Conservation (phyloP, 257 asterid genomes). For the Scutellaria minor region DNA sequence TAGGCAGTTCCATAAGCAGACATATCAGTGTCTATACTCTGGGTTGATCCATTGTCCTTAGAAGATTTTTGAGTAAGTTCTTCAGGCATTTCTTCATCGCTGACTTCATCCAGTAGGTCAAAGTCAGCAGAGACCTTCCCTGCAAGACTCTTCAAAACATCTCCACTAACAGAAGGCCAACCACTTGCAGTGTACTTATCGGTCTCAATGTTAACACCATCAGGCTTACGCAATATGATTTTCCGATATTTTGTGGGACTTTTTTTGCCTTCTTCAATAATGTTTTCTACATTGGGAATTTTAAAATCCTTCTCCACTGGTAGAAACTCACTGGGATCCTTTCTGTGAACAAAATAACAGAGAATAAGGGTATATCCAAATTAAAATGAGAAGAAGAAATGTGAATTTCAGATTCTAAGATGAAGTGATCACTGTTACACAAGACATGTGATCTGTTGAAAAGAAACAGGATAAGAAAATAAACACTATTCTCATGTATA, state of each 20-base stretch:
- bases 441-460: slow-evolving; percentile 2
- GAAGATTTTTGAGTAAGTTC: slow-evolving; percentile 33
- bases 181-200: slow-evolving; percentile 91
- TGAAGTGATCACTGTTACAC: slow-evolving; percentile 16
- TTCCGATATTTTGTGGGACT: slow-evolving; percentile 72
- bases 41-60: slow-evolving; percentile 32
- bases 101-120: slow-evolving; percentile 61
- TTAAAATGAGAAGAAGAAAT: neutral
- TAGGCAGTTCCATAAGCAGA: slow-evolving; percentile 83
- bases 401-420: neutral
- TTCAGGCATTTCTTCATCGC: slow-evolving; percentile 49
- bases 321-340: slow-evolving; percentile 66
- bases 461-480: neutral
- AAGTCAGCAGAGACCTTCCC: slow-evolving; percentile 81
- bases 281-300: slow-evolving; percentile 73
- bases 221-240: slow-evolving; percentile 69
- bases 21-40: slow-evolving; percentile 45
- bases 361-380: slow-evolving; percentile 22
- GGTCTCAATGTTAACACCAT: slow-evolving; percentile 53
- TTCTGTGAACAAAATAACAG: slow-evolving; percentile 52
- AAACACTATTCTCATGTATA: neutral
- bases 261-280: slow-evolving; percentile 95
- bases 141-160: slow-evolving; percentile 77
- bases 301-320: slow-evolving; percentile 68
- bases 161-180: slow-evolving; percentile 96